These are phyloP conservation scores for Amanita jacksonii DNA, from an alignment of 768 basidiomycete species.

Conservation along the genomic window DNA sequence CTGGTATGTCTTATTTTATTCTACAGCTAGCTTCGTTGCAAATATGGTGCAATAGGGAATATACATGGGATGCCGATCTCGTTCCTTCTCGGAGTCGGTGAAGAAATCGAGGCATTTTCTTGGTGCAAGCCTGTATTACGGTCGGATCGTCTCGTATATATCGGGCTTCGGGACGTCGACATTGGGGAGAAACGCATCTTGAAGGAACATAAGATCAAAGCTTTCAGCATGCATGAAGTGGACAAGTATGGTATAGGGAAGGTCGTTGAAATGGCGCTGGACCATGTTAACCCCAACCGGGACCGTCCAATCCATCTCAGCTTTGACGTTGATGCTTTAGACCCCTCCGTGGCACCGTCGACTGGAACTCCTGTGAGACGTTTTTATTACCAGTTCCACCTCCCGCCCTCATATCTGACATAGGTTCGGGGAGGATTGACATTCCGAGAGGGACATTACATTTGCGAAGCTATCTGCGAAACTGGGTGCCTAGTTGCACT, in stretches of 20 bases:
- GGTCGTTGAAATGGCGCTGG: conserved; percentile 94
- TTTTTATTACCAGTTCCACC: background rate
- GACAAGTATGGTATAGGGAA: conserved; percentile 88
- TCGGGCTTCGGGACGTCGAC: conserved; percentile 93
- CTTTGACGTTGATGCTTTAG: conserved; percentile 93
- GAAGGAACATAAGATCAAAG: conserved; percentile 70
- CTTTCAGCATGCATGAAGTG: conserved; percentile 88
- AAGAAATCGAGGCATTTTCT: conserved; percentile 31
- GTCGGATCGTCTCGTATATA: conserved; percentile 83
- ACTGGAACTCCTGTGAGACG: conserved; percentile 78
- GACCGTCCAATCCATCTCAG: conserved; percentile 86
- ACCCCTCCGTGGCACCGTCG: conserved; percentile 92
- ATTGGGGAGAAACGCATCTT: conserved; percentile 81
- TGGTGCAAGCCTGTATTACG: conserved; percentile 57
- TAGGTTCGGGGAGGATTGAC: conserved; percentile 90
- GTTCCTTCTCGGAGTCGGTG: conserved; percentile 66
- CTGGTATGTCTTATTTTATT: conserved; percentile 36
- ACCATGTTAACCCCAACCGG: conserved; percentile 82
- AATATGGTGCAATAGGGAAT: conserved; percentile 47
- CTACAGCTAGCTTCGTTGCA: background rate
- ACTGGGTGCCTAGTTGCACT: conserved; percentile 88
- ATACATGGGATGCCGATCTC: conserved; percentile 98
- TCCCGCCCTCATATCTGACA: conserved; percentile 9
- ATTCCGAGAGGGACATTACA: conserved; percentile 98
- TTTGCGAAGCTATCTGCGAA: conserved; percentile 87